phyloP scores from a whole-genome alignment of 176 grass and related monocot genomes.

The Oryza australiensis region DNA sequence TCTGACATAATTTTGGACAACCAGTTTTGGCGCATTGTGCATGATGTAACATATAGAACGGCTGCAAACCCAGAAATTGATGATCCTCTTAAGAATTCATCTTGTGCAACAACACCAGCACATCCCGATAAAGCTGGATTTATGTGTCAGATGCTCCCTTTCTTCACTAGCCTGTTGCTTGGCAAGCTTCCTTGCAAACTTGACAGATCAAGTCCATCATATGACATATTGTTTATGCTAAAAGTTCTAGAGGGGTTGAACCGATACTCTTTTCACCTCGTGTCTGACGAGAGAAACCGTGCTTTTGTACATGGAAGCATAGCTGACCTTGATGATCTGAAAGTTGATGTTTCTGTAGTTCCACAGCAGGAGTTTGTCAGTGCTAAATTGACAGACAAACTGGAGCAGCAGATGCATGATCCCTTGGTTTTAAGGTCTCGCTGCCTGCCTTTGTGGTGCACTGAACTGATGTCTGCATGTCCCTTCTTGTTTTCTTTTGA shows the following conservation, averaged over 20 bases:
- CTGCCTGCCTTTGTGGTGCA: conserved; percentile 83
- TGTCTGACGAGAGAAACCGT: conserved; percentile 58
- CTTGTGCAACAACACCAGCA: conserved; percentile 32
- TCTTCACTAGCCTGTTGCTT: conserved; percentile 71
- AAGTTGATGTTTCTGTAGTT: conserved; percentile 58
- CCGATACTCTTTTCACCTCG: conserved; percentile 54
- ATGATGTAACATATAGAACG: conserved; percentile 71
- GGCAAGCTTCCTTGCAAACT: conserved; percentile 79
- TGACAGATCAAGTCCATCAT: conserved; percentile 59
- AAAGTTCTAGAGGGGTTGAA: conserved; percentile 88
- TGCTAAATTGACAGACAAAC: conserved; percentile 87
- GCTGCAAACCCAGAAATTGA: conserved; percentile 41
- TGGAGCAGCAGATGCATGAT: conserved; percentile 98
- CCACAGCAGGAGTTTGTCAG: conserved; percentile 77
- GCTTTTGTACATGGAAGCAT: conserved; percentile 67
- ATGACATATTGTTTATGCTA: conserved; percentile 94
- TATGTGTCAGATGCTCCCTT: conserved; percentile 60
- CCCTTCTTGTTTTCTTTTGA: conserved; percentile 99
- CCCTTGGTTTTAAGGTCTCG: conserved; percentile 67
- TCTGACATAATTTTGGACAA: conserved; percentile 79
- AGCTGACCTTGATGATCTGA: conserved; percentile 64
- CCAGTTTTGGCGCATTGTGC: conserved; percentile 79
- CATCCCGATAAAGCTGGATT: conserved; percentile 41
- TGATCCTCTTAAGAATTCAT: conserved; percentile 16
- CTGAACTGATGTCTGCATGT: conserved; percentile 74